Evolutionary conservation across 139 green algal species (phyloP).

Genomic region (Asterochloris erici): DNA sequence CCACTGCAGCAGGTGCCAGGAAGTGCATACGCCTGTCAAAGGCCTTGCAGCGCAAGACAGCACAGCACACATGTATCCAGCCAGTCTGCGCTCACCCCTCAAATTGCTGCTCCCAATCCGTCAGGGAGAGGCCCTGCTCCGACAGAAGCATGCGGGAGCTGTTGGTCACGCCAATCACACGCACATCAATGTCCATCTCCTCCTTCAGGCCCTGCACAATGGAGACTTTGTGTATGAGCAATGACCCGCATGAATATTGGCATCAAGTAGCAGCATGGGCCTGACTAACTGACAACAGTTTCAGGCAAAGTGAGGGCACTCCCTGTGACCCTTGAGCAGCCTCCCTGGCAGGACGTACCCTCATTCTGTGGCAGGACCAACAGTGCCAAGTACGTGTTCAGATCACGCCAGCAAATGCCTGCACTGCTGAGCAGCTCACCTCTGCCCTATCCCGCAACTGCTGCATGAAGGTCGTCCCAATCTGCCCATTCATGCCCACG

Average conservation of each 20-base stretch:
- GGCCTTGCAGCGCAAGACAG: no score
- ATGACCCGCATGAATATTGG: neutral
- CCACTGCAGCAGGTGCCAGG: no score
- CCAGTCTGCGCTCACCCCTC: conserved; percentile 7
- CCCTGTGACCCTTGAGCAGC: no score
- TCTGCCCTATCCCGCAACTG: conserved; percentile 80
- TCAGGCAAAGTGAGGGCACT: neutral
- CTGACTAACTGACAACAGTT: neutral
- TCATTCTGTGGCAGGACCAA: neutral
- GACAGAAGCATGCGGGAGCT: conserved; percentile 77
- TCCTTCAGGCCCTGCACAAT: conserved; percentile 60
- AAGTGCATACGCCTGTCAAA: no score
- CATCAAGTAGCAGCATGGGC: no score
- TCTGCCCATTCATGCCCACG: conserved; percentile 82
- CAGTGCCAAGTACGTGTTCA: neutral
- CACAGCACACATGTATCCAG: no score
- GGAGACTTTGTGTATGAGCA: neutral
- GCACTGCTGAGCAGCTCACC: neutral
- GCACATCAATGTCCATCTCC: conserved; percentile 85
- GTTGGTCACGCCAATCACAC: conserved; percentile 77
- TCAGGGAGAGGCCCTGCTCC: conserved; percentile 72
- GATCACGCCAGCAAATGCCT: no score
- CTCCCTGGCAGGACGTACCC: neutral
- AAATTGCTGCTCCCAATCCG: conserved; percentile 71
- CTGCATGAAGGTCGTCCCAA: conserved; percentile 84